Conservation (phyloP, 176 grass and related monocot genomes). For the Ananas comosus region DNA sequence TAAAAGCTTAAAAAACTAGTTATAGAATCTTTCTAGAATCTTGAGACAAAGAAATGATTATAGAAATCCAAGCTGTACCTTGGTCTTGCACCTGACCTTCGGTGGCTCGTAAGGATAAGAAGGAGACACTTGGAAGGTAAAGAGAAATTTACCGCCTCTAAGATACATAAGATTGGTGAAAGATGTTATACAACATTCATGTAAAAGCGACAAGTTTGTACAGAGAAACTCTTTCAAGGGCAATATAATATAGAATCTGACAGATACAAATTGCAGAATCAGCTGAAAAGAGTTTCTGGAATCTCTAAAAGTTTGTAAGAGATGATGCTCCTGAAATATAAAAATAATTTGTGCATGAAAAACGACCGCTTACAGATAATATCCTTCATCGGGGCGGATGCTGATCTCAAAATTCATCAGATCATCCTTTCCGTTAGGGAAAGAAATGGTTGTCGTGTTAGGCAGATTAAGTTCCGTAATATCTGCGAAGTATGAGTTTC, state of each 20-base stretch:
- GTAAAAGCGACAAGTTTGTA: not conserved
- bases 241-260: not conserved
- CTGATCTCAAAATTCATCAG: slow-evolving; percentile 66
- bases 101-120: too few relatives aligned
- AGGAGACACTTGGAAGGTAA: slow-evolving; percentile 37
- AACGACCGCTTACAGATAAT: slow-evolving; percentile 44
- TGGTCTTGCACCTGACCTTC: slow-evolving; percentile 40
- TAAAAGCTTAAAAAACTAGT: not conserved
- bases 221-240: too few relatives aligned
- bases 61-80: slow-evolving; percentile 28
- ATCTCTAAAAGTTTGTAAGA: not conserved
- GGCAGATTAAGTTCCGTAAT: slow-evolving; percentile 65
- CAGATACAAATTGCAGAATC: not conserved
- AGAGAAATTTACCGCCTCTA: slow-evolving; percentile 50
- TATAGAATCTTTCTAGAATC: not conserved
- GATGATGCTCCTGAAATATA: not conserved
- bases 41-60: not conserved
- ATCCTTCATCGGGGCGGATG: slow-evolving; percentile 59
- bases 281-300: not conserved
- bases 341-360: not conserved
- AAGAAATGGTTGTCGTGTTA: slow-evolving; percentile 51
- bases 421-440: slow-evolving; percentile 76
- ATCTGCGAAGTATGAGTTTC: slow-evolving; percentile 25
- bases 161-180: not conserved
- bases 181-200: not conserved